Conservation (phyloP, 345 rosid genomes). For the Combretum micranthum region DNA sequence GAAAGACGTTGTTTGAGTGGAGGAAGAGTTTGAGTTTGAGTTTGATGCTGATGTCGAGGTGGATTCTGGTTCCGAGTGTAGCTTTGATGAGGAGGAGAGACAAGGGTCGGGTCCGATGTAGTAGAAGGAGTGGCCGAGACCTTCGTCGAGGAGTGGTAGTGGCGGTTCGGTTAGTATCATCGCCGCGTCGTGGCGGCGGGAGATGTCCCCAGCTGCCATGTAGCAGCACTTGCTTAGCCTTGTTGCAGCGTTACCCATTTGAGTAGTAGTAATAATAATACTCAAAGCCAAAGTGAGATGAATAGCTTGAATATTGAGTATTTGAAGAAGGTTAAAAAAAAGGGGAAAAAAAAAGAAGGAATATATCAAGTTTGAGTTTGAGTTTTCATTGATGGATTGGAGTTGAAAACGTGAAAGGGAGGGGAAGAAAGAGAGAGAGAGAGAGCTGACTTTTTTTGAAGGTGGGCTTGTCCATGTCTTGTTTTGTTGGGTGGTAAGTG, state of each 20-base stretch:
- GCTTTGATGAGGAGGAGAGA: constrained; percentile 35
- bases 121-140: constrained; percentile 79
- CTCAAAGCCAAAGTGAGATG: neutral
- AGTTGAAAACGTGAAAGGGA: no score
- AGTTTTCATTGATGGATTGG: no score
- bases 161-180: constrained; percentile 24
- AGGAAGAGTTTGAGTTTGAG: constrained; percentile 22
- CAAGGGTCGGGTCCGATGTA: constrained; percentile 58
- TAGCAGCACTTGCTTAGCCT: constrained; percentile 50
- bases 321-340: no score
- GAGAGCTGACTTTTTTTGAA: constrained; percentile 35
- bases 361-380: no score
- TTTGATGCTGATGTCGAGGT: constrained; percentile 32
- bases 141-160: constrained; percentile 43
- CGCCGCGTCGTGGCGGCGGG: constrained; percentile 49
- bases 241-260: constrained; percentile 69
- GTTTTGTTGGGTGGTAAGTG: neutral
- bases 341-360: no score
- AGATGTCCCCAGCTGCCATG: constrained; percentile 35
- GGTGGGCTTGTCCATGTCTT: neutral
- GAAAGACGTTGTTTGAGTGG: constrained; percentile 30
- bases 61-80: constrained; percentile 35
- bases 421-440: constrained; percentile 8
- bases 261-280: no score
- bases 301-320: no score